A percentile compares a stretch with the other conserved stretches of the same genome.
Conservation (phyloP, 306 rosid genomes). For the Gastrolobium villosum region DNA sequence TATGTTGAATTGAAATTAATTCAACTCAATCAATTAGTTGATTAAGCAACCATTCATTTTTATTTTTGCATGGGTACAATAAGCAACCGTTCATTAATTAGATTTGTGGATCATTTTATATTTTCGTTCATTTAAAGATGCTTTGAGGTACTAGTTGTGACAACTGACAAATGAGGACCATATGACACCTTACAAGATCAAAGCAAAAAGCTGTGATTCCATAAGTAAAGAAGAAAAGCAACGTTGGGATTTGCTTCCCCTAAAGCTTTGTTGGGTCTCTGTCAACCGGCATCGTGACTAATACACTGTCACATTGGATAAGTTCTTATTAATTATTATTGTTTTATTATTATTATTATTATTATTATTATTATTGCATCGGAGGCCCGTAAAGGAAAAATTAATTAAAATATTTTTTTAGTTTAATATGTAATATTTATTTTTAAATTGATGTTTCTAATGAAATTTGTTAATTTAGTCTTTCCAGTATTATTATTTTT, state of each 20-base stretch:
- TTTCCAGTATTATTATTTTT: too few species aligned
- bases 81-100: neutral
- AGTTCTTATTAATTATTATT: neutral
- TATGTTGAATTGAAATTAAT: neutral
- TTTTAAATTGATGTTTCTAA: too few species aligned
- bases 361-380: too few species aligned
- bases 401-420: too few species aligned
- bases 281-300: slow-evolving; percentile 46
- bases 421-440: too few species aligned
- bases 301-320: neutral
- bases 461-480: too few species aligned
- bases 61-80: too few species aligned
- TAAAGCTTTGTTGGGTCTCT: slow-evolving; percentile 11
- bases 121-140: neutral
- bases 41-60: too few species aligned
- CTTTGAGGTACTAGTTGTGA: neutral
- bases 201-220: neutral
- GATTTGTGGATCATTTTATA: too few species aligned
- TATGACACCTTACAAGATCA: neutral
- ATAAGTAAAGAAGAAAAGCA: slow-evolving; percentile 4
- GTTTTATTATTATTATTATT: too few species aligned
- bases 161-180: neutral
- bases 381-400: too few species aligned
- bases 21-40: neutral
- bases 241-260: slow-evolving; percentile 18